Evolutionary conservation across 2,329 filamentous ascomycete species (phyloP).

Genomic region (Epichloe aotearoae): DNA sequence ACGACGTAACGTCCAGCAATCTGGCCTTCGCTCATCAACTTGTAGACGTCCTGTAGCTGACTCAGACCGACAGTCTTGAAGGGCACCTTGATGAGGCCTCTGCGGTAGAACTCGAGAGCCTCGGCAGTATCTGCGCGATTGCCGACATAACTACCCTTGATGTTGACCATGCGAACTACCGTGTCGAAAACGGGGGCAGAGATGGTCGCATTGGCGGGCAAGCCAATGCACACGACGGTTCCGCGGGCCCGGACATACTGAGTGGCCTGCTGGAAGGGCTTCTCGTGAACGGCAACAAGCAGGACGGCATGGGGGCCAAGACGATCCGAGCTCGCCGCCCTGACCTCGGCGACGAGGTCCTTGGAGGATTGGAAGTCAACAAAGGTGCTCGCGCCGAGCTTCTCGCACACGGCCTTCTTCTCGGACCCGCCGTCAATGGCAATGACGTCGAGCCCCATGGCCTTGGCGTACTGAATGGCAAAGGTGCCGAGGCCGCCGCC

Average conservation of each 20-base stretch:
- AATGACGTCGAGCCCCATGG: constrained; percentile 72
- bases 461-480: constrained; percentile 77
- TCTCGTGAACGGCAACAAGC: constrained; percentile 74
- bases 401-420: constrained; percentile 57
- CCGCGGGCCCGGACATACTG: constrained; percentile 77
- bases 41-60: constrained; percentile 68
- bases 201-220: constrained; percentile 69
- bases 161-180: constrained; percentile 79
- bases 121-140: constrained; percentile 81
- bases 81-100: constrained; percentile 74
- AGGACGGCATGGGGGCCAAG: constrained; percentile 79
- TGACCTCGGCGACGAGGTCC: constrained; percentile 74
- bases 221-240: constrained; percentile 75
- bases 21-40: constrained; percentile 56
- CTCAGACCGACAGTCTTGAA: constrained; percentile 75
- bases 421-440: constrained; percentile 75
- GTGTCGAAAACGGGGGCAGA: constrained; percentile 80
- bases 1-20: constrained; percentile 71
- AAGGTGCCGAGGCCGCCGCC: constrained; percentile 70
- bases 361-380: constrained; percentile 69
- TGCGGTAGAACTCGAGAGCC: constrained; percentile 77
- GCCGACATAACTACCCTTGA: constrained; percentile 88
- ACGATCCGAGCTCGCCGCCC: constrained; percentile 65
- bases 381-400: constrained; percentile 58
- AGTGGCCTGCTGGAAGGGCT: constrained; percentile 89